Evolutionary conservation across 345 rosid species (phyloP), one percentile per base, ranked within the genome.

Genomic region (Pugionium cornutum): DNA sequence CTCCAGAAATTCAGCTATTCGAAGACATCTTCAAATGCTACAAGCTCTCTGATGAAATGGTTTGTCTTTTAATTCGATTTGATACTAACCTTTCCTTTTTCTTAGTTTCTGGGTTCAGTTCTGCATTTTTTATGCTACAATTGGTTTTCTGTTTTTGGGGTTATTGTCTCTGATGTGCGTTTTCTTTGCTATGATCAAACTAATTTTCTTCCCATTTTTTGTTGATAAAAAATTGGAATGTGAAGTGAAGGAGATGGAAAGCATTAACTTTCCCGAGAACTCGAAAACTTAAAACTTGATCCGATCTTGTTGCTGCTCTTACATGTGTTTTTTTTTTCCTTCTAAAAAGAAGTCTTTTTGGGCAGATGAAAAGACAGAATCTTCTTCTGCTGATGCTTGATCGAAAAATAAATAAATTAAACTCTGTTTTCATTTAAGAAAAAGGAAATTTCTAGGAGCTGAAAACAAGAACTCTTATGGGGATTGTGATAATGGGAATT

Each of bases 11-110:
- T 73, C 86, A 77, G 62, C 97, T 72, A 44, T 82, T 86, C 55
- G 98, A 89, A 30, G 99, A 85, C 52, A 82, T 78, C 75, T 88
- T 78, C 69, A 76, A 81, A 49, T 64, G 77, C 39, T 86, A 82
- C 66, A 84, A 79, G 77, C 66, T 81, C 74, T 78, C 79, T 70
- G 85, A 67, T 76, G 83, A 87, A 48, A 47, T 77, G 91, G 97
- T 69, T 66, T 71, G 67, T 49, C 49, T 60, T 45, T 9, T 31
- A 4, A 0, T 35, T 63, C 43, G 11, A 64, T 4, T 48, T 67
- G 1, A 8, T 5, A 52, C 27, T 36, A 25, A 0, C 25, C 25
- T 42, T 53, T 30, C 58, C 4, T 39, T 25, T 8, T 43, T 4
- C 25, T 33, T 18, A 18, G 59, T 27, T 41, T 10, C 18, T 63